Evolutionary conservation across 2,329 filamentous ascomycete species (phyloP), one percentile per base, ranked within the genome.

Genomic region (Penicillium sp.): DNA sequence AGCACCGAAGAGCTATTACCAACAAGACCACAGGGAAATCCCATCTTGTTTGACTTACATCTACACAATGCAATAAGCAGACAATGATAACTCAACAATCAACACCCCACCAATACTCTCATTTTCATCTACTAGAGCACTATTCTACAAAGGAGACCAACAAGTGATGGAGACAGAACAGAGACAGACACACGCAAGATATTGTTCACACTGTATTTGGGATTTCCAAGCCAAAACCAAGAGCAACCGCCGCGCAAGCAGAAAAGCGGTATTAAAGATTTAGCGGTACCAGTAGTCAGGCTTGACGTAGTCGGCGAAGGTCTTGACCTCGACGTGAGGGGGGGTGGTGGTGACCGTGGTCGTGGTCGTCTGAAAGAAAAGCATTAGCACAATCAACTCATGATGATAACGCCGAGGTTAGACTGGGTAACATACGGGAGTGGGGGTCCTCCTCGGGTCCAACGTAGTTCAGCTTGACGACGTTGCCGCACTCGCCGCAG

Each of bases 401-500:
- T 14, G 11, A 51, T 29, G 26, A 38, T 32, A 26, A 18, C 55
- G 14, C 7, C 2, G 8, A 45, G 43, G 13, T 23, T 30, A 66
- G 42, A 58, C 38, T 49, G 27, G 19, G 43, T 19, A 45, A 71
- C 74, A 66, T 70, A 76, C 74, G 81, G 72, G 84, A 84, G 68
- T 84, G 79, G 56, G 81, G 78, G 74, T 92, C 87, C 63, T 94
- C 89, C 72, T 86, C 75, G 47, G 91, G 86, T 59, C 94, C 94
- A 64, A 96, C 79, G 78, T 96, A 99, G 74, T 97, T 88, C 90
- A 97, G 94, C 87, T 96, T 95, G 83, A 96, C 92, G 66, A 94
- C 90, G 75, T 86, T 90, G 66, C 94, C 94, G 79, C 94, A 99
- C 83, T 99, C 94, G 71, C 86, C 86, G 86, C 94, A 99, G 76